phyloP scores from a whole-genome alignment of 2,329 filamentous ascomycete genomes.

The Colletotrichum navitas region DNA sequence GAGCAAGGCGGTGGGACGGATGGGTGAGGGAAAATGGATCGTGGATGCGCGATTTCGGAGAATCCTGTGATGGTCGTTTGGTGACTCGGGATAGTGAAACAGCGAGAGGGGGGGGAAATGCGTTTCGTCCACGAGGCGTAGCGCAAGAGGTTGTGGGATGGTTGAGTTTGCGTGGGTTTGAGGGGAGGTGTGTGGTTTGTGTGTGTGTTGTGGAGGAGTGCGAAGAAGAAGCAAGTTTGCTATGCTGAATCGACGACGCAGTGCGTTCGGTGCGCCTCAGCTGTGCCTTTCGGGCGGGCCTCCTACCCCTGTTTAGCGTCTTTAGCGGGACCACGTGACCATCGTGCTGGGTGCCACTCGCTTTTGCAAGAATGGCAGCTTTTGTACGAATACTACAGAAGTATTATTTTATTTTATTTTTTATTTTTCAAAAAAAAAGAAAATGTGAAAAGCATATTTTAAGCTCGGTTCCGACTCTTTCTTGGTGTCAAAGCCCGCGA shows the following conservation, averaged over 20 bases:
- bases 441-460: too few relatives aligned
- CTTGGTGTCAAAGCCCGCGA: too few relatives aligned
- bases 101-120: constrained; percentile 12
- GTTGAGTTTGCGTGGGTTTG: constrained; percentile 18
- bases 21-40: not conserved
- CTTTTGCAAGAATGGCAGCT: not conserved
- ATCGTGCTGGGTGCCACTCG: too few relatives aligned
- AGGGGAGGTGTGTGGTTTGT: constrained; percentile 10
- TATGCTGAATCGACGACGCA: constrained; percentile 17
- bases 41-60: constrained; percentile 28
- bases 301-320: constrained; percentile 25
- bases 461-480: not conserved
- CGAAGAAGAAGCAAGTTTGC: constrained; percentile 40
- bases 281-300: constrained; percentile 35
- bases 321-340: constrained; percentile 34
- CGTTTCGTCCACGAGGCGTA: constrained; percentile 41
- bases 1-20: not conserved
- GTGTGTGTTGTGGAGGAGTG: constrained; percentile 29
- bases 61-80: constrained; percentile 25
- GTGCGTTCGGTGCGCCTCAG: constrained; percentile 36
- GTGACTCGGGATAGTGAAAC: constrained; percentile 38
- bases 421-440: too few relatives aligned
- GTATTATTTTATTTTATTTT: too few relatives aligned
- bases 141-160: constrained; percentile 33
- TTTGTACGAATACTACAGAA: not conserved